phyloP scores from a whole-genome alignment of 2,329 filamentous ascomycete genomes.

The Fusarium sp. region DNA sequence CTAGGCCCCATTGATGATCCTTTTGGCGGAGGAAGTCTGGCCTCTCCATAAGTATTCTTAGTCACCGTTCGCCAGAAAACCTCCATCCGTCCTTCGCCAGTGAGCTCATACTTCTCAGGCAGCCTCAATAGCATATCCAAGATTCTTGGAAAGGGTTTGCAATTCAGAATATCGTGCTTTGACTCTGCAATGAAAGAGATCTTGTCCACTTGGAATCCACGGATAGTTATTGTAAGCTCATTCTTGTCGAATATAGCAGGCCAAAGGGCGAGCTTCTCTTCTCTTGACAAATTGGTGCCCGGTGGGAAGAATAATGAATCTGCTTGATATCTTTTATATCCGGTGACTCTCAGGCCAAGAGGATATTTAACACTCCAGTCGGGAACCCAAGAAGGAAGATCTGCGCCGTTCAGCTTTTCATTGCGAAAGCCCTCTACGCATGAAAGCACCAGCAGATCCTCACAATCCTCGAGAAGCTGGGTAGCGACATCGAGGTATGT shows the following conservation, averaged over 20 bases:
- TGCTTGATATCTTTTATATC: background rate
- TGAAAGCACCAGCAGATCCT: background rate
- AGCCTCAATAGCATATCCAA: background rate
- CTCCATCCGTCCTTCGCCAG: background rate
- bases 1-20: background rate
- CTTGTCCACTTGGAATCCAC: background rate
- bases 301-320: background rate
- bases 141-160: background rate
- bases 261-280: background rate
- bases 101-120: background rate
- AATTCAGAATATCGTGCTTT: background rate
- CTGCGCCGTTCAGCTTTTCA: background rate
- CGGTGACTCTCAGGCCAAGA: background rate
- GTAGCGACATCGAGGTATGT: background rate
- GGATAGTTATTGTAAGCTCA: background rate
- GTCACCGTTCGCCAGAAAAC: background rate
- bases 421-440: background rate
- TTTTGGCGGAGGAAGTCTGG: background rate
- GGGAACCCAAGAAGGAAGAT: background rate
- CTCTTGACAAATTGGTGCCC: rapidly evolving
- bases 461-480: background rate
- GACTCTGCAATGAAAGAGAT: background rate
- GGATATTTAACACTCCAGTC: background rate
- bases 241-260: background rate
- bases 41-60: background rate